phyloP scores from a whole-genome alignment of 2,329 filamentous ascomycete genomes.

The Truncatella angustata region DNA sequence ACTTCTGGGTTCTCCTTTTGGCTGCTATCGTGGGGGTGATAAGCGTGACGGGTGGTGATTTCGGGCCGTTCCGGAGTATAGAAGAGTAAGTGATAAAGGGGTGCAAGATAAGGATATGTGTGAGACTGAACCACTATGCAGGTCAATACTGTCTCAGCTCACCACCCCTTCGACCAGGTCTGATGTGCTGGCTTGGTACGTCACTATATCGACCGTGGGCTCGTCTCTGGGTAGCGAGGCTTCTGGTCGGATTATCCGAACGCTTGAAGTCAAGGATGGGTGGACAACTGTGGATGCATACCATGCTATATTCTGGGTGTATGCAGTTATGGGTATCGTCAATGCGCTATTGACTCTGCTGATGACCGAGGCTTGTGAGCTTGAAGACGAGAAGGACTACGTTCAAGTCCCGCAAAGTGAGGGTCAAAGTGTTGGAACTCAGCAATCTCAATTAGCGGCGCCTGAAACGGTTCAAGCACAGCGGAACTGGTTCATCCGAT shows the following conservation, averaged over 20 bases:
- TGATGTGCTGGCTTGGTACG: conserved; percentile 68
- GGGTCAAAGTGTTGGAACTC: conserved; percentile 9
- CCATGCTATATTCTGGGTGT: conserved; percentile 58
- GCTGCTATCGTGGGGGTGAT: conserved; percentile 62
- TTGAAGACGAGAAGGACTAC: conserved; percentile 28
- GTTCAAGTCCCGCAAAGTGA: conserved; percentile 18
- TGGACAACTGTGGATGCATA: conserved; percentile 53
- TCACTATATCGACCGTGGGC: conserved; percentile 54
- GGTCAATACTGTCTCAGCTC: conserved; percentile 58
- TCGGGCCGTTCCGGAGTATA: conserved; percentile 65
- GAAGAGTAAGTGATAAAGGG: conserved; percentile 45
- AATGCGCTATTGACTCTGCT: conserved; percentile 46
- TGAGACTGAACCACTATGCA: conserved; percentile 12
- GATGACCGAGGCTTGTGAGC: conserved; percentile 51
- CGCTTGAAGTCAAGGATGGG: conserved; percentile 38
- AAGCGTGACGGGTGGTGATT: conserved; percentile 62
- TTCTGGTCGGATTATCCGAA: conserved; percentile 50
- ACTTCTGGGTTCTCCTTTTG: conserved; percentile 57
- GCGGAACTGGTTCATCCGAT: conserved; percentile 15
- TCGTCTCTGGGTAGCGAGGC: conserved; percentile 52
- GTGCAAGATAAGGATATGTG: not conserved
- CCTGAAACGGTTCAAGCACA: not conserved
- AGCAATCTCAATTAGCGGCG: not conserved
- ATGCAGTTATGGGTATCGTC: conserved; percentile 51
- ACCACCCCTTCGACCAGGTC: conserved; percentile 52